phyloP scores from a whole-genome alignment of 2,329 filamentous ascomycete species.

The Penicillium hordei region DNA sequence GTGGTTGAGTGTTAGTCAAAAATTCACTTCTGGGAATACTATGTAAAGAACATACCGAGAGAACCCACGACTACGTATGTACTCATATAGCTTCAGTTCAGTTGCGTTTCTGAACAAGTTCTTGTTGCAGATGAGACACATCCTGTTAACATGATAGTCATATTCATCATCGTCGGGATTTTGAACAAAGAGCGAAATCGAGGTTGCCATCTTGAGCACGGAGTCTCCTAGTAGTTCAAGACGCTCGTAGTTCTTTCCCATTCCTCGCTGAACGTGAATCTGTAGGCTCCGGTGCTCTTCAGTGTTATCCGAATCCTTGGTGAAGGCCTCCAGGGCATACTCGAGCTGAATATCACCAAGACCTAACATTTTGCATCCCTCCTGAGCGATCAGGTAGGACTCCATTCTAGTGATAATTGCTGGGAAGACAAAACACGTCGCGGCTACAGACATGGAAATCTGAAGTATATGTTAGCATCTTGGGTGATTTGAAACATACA shows the following conservation, averaged over 20 bases:
- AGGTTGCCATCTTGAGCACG: constrained; percentile 94
- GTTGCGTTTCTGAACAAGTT: constrained; percentile 80
- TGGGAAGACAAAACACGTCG: constrained; percentile 73
- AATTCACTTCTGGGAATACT: not conserved
- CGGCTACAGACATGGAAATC: constrained; percentile 68
- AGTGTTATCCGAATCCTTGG: constrained; percentile 85
- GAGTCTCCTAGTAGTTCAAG: constrained; percentile 91
- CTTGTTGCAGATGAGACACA: constrained; percentile 86
- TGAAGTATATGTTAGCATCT: constrained; percentile 32
- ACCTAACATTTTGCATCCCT: constrained; percentile 66
- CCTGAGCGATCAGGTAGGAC: constrained; percentile 73
- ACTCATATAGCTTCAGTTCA: constrained; percentile 65
- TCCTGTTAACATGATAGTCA: constrained; percentile 84
- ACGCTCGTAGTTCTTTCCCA: constrained; percentile 93
- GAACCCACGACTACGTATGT: constrained; percentile 80
- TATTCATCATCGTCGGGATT: constrained; percentile 79
- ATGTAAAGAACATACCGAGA: constrained; percentile 55
- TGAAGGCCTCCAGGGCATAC: constrained; percentile 82
- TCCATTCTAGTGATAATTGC: constrained; percentile 84
- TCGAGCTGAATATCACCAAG: constrained; percentile 62
- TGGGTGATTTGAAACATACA: not conserved
- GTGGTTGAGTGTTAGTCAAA: constrained; percentile 13
- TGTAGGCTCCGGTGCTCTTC: constrained; percentile 68
- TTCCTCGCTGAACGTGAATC: constrained; percentile 74
- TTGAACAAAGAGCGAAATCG: constrained; percentile 77